Evolutionary conservation across 1,284 basidiomycete genomes (phyloP), one percentile per base, ranked within the genome.

Genomic region (Rhodotorula sp.): DNA sequence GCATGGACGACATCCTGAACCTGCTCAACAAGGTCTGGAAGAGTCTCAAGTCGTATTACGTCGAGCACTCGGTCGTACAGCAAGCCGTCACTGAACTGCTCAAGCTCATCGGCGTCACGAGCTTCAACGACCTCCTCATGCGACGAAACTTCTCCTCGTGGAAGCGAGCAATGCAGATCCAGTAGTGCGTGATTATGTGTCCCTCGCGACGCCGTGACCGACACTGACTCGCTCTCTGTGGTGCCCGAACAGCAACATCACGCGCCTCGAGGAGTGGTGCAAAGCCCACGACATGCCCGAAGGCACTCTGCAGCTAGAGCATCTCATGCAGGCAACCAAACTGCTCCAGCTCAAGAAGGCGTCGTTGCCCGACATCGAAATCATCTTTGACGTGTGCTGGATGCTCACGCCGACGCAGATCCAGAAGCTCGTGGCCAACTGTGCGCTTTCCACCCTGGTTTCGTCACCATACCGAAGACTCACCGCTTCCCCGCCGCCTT

Each of bases 131-230:
- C 78, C 86, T 99, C 74, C 84, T 99, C 69, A 99, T 99, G 95
- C 86, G 96, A 78, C 87, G 96, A 62, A 99, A 99, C 83, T 99
- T 99, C 82, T 96, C 93, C 78, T 98, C 95, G 4, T 99, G 96
- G 96, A 99, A 99, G 83, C 88, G 96, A 84, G 95, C 93, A 93
- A 97, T 98, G 95, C 95, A 97, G 85, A 97, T 97, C 70, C 95
- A 98, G 80, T 97, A 98, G 82, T 77, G 44, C 58, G 77, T n/a
- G n/a, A n/a, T n/a, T n/a, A n/a, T n/a, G n/a, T n/a, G n/a, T n/a
- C n/a, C n/a, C n/a, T n/a, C n/a, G n/a, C n/a, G n/a, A n/a, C n/a
- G n/a, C n/a, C n/a, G n/a, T n/a, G n/a, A n/a, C 54, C 45, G 59
- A 48, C 33, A 7, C 33, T 30, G 17, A 37, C 33, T 5, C 15